Evolutionary conservation across 2,329 filamentous ascomycete species (phyloP), one percentile per base, ranked within the genome.

Genomic region (Hypoxylon sp.): DNA sequence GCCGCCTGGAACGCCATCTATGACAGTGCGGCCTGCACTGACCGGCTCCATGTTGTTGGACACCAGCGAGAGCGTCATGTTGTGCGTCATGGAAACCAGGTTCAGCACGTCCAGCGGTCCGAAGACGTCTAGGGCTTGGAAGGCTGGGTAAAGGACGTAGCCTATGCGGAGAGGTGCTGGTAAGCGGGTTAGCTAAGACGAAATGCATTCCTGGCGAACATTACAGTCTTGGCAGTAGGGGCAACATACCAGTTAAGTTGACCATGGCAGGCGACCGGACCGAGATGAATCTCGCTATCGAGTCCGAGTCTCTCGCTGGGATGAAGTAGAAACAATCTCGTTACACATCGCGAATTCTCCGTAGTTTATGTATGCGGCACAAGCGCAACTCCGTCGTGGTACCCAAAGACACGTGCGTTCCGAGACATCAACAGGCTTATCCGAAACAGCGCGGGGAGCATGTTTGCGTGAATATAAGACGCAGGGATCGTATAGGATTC

Each of bases 81-180:
- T 67, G 48, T 73, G 56, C 9, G 46, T 62, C n/a, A 57, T 50
- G 34, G 75, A 73, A 14, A 77, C 65, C 5, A 71, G 60, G 65
- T 76, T 77, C 9, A 78, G 63, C 28, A 70, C 68, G 38, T 72
- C 66, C 6, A 78, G 57, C 9, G 75, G 75, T 1, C 76, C 75
- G 60, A 78, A 78, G 10, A 77, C 70, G 52, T 78, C 76, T 25
- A 77, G 61, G 2, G 75, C 71, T 51, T 74, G 67, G 67, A 76
- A 76, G 28, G 63, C 71, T 7, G 74, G 75, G 69, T 71, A 78
- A 0, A 78, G 51, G 19, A 77, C 55, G 55, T 77, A 68, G 21
- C 75, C 76, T 23, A 75, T 72, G 56, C 73, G 71, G 36, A 73
- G 49, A 17, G 71, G 67, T 14, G 53, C 71, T 73, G 19, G 30